These are phyloP conservation scores for Candida morakotiae DNA, from an alignment of 805 yeast species.

Conservation along the genomic window DNA sequence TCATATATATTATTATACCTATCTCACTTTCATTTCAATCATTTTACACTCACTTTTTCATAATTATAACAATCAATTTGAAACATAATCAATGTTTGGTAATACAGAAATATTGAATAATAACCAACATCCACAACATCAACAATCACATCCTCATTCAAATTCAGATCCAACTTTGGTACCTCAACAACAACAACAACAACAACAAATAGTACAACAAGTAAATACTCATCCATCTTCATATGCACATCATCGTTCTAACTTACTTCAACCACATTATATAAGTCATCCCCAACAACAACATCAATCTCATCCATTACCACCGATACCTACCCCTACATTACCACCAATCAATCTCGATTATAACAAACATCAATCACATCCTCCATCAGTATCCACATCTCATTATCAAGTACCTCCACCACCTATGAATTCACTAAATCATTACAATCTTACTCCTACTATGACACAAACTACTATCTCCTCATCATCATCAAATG, in stretches of 20 bases:
- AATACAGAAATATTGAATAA: conserved; percentile 1
- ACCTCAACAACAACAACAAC: background rate
- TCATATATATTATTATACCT: too few relatives aligned
- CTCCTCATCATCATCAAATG: conserved; percentile 2
- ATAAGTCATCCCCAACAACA: conserved; percentile 1
- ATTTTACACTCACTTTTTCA: too few relatives aligned
- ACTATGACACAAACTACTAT: conserved; percentile 2
- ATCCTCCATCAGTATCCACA: background rate
- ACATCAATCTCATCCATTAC: conserved; percentile 3
- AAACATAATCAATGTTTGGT: conserved; percentile 5
- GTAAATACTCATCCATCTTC: conserved; percentile 2
- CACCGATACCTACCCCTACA: conserved; percentile 4
- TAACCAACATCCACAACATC: conserved; percentile 1
- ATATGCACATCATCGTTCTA: too few relatives aligned
- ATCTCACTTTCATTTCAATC: too few relatives aligned
- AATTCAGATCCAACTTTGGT: background rate
- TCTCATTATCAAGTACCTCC: background rate
- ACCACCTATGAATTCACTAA: conserved; percentile 2
- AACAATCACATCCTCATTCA: too few relatives aligned
- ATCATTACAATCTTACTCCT: background rate
- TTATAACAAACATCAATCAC: background rate
- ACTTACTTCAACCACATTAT: too few relatives aligned
- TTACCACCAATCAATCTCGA: conserved; percentile 1
- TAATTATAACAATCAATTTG: too few relatives aligned
- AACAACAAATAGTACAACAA: background rate